These are phyloP conservation scores for Tagetes erecta DNA, from an alignment of 129 eudicot genomes.

Conservation along the genomic window DNA sequence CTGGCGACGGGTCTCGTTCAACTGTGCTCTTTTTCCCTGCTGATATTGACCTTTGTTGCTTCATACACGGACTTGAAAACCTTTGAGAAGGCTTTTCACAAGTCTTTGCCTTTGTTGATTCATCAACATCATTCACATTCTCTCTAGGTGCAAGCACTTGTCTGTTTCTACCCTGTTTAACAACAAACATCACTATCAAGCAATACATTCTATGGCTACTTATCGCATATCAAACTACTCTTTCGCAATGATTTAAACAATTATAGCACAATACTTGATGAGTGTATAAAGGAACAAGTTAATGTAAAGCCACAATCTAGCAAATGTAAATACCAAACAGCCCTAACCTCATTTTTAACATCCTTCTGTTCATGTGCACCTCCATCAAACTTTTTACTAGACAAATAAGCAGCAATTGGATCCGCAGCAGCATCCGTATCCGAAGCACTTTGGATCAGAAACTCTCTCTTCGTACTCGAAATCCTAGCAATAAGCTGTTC, in stretches of 20 bases:
- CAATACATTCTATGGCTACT: background rate
- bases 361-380: conserved; percentile 30
- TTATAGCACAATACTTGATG: background rate
- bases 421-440: conserved; percentile 59
- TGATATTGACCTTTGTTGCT: conserved; percentile 53
- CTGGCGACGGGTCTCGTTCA: conserved; percentile 92
- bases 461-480: conserved; percentile 45
- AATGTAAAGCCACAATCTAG: background rate
- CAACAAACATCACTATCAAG: conserved; percentile 3
- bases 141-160: conserved; percentile 58
- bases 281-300: background rate
- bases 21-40: conserved; percentile 56
- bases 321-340: background rate
- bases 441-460: conserved; percentile 56
- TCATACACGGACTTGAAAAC: conserved; percentile 73
- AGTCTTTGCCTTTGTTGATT: conserved; percentile 32
- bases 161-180: conserved; percentile 44
- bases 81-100: conserved; percentile 53
- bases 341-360: conserved; percentile 38
- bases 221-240: conserved; percentile 10
- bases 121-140: conserved; percentile 35
- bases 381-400: conserved; percentile 32
- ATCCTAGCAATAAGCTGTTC: conserved; percentile 60
- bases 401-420: conserved; percentile 51
- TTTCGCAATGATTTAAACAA: background rate